Evolutionary conservation across 2,329 filamentous ascomycete genomes (phyloP).

Genomic region (Colletotrichum siamense): DNA sequence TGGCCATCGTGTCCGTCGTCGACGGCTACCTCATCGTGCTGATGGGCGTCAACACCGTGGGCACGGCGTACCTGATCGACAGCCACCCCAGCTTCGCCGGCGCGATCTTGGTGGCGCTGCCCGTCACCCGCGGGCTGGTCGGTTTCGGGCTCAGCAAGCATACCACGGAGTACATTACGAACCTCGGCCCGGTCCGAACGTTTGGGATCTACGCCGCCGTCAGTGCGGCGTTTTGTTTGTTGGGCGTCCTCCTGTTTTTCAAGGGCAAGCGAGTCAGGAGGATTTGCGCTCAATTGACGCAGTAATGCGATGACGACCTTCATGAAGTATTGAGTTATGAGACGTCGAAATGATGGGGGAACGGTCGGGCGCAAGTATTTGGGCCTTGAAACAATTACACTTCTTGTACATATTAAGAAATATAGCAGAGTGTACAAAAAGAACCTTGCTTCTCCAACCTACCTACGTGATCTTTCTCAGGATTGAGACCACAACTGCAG

Average conservation of each 20-base stretch:
- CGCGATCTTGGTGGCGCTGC: slow-evolving; percentile 7
- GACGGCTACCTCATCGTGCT: slow-evolving; percentile 13
- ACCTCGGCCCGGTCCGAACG: slow-evolving; percentile 8
- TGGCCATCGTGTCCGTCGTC: slow-evolving; percentile 12
- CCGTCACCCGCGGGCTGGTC: slow-evolving; percentile 11
- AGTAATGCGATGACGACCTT: not conserved
- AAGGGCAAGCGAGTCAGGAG: not conserved
- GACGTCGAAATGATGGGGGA: not conserved
- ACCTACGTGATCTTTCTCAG: not conserved
- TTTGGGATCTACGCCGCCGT: slow-evolving; percentile 16
- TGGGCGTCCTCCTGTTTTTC: slow-evolving; percentile 7
- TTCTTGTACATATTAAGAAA: not conserved
- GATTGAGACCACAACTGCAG: not conserved
- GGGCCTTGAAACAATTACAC: not conserved
- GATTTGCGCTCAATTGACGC: not conserved
- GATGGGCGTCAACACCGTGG: slow-evolving; percentile 7
- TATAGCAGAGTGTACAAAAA: not conserved
- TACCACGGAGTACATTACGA: slow-evolving; percentile 23
- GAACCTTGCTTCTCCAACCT: not conserved
- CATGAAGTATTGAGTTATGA: not conserved
- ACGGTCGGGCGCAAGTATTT: not conserved
- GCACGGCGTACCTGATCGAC: slow-evolving; percentile 15
- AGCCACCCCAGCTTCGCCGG: slow-evolving; percentile 8
- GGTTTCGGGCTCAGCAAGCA: slow-evolving; percentile 18
- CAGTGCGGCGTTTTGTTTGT: slow-evolving; percentile 5